These are phyloP conservation scores for Ophiostoma sp. DNA, from an alignment of 2,329 filamentous ascomycete genomes.

Conservation along the genomic window DNA sequence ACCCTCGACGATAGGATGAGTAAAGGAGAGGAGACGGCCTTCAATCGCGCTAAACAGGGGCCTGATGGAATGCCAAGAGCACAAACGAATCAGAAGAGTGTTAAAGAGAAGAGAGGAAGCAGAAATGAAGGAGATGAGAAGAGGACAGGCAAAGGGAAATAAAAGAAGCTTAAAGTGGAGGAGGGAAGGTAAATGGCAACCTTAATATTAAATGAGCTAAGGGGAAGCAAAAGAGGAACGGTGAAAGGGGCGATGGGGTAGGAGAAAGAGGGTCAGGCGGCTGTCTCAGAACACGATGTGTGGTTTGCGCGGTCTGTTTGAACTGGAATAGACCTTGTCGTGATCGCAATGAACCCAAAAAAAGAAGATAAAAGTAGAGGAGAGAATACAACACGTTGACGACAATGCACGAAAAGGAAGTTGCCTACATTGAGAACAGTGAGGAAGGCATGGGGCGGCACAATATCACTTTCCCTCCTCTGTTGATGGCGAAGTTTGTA, in stretches of 20 bases:
- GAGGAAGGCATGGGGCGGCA: conserved; percentile 10
- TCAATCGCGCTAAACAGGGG: conserved; percentile 7
- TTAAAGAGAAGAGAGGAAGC: not conserved
- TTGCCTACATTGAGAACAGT: not conserved
- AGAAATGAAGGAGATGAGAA: not conserved
- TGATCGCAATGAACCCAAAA: not conserved
- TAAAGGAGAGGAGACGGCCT: not conserved
- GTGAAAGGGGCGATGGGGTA: conserved; percentile 8
- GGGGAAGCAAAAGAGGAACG: conserved; percentile 9
- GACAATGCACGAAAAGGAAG: not conserved
- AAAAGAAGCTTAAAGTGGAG: conserved; percentile 19
- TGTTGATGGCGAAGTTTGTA: conserved; percentile 1
- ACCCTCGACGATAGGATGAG: not conserved
- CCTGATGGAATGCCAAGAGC: not conserved
- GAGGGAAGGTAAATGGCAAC: not conserved
- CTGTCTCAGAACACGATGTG: conserved; percentile 14
- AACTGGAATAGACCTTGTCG: not conserved
- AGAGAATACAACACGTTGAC: not conserved
- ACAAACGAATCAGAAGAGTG: not conserved
- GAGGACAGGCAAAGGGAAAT: not conserved
- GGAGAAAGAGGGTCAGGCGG: not conserved
- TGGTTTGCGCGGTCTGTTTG: not conserved
- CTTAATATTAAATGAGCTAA: conserved; percentile 17
- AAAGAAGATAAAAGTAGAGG: too few relatives aligned
- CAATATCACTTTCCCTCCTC: not conserved